Evolutionary conservation across 2,329 filamentous ascomycete species (phyloP).

Genomic region (Botrytis elliptica): DNA sequence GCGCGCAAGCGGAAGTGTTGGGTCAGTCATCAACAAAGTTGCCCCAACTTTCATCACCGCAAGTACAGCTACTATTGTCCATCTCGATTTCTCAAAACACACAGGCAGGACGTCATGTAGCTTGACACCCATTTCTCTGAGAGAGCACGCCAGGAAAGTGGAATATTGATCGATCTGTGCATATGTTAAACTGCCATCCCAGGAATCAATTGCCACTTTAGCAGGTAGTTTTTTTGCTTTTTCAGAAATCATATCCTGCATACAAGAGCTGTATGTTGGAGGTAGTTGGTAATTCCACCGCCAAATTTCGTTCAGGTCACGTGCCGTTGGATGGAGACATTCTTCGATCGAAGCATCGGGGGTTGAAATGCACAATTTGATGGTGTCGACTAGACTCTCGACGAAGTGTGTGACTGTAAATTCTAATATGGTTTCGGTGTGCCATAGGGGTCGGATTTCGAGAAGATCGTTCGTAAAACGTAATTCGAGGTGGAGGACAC

Average conservation of each 20-base stretch:
- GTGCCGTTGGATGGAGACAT: conserved; percentile 39
- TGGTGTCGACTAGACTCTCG: conserved; percentile 44
- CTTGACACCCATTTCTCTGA: conserved; percentile 23
- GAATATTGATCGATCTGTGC: conserved; percentile 31
- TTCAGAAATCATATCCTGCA: conserved; percentile 29
- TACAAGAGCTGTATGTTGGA: conserved; percentile 40
- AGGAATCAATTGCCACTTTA: conserved; percentile 31
- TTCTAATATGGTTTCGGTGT: conserved; percentile 33
- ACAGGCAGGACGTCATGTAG: conserved; percentile 30
- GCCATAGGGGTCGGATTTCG: conserved; percentile 45
- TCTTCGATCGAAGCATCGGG: conserved; percentile 38
- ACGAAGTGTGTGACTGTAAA: conserved; percentile 47
- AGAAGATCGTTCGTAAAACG: conserved; percentile 31
- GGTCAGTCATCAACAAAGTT: conserved; percentile 39
- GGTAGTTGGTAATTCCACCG: conserved; percentile 48
- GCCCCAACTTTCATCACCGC: conserved; percentile 37
- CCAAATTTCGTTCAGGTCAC: conserved; percentile 49
- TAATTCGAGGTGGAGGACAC: conserved; percentile 8
- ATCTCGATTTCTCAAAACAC: conserved; percentile 39
- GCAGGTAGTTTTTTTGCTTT: conserved; percentile 25
- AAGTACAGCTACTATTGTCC: conserved; percentile 36
- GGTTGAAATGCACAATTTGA: conserved; percentile 40
- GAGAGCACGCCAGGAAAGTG: conserved; percentile 29
- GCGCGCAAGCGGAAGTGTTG: conserved; percentile 33
- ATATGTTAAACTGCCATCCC: conserved; percentile 34